Percentiles rank a stretch among this genome's conserved stretches.
phyloP scores from a whole-genome alignment of 2,329 filamentous ascomycete genomes.

The Pseudogymnoascus sp. region DNA sequence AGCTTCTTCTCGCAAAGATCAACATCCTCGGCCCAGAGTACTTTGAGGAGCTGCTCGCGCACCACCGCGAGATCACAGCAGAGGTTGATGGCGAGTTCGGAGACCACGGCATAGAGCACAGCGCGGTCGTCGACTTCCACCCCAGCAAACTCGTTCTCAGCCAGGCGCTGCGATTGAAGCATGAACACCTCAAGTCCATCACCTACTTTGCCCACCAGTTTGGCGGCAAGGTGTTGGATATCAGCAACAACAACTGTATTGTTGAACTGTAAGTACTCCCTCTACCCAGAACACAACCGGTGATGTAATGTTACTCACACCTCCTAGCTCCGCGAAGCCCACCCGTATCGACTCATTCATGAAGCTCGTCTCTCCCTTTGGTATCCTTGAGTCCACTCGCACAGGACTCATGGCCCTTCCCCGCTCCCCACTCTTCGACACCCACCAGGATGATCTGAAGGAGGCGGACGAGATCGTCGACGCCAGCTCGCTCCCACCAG shows the following conservation, averaged over 20 bases:
- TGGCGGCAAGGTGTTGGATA: slow-evolving; percentile 93
- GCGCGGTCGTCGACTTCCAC: slow-evolving; percentile 60
- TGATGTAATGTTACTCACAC: neutral
- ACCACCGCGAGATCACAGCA: slow-evolving; percentile 83
- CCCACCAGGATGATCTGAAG: slow-evolving; percentile 64
- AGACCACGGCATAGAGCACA: slow-evolving; percentile 23
- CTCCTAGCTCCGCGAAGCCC: slow-evolving; percentile 74
- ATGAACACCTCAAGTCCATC: slow-evolving; percentile 92
- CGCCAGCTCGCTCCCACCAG: slow-evolving; percentile 84
- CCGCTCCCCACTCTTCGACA: slow-evolving; percentile 75
- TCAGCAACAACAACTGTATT: slow-evolving; percentile 97
- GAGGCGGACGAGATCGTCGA: slow-evolving; percentile 94
- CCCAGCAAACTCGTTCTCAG: slow-evolving; percentile 77
- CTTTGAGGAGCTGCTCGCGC: slow-evolving; percentile 91
- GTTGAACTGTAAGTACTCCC: slow-evolving; percentile 72
- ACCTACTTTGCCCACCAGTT: slow-evolving; percentile 97
- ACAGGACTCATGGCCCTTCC: slow-evolving; percentile 96
- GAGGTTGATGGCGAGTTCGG: slow-evolving; percentile 36
- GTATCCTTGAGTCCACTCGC: slow-evolving; percentile 89
- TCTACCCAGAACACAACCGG: neutral
- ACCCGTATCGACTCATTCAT: slow-evolving; percentile 93
- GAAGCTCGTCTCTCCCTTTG: slow-evolving; percentile 89
- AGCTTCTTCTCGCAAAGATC: slow-evolving; percentile 90
- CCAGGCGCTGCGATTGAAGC: slow-evolving; percentile 90
- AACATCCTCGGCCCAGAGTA: slow-evolving; percentile 96